Percentiles rank a stretch among this genome's conserved stretches.
phyloP scores from a whole-genome alignment of 139 green algal genomes.

The Chlamydomonas eustigma region DNA sequence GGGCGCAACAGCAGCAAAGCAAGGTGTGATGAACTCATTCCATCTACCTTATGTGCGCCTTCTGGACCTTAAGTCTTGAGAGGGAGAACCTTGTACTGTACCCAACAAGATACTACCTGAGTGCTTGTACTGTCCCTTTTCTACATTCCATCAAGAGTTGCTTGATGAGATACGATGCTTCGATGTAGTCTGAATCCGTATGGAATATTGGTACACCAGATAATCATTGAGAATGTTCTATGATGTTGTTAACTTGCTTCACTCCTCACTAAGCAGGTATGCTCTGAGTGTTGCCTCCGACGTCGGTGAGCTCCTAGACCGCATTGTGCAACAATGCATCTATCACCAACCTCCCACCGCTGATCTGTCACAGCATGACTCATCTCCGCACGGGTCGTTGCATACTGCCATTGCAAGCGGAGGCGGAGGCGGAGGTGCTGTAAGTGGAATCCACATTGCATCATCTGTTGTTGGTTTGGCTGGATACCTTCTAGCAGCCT shows the following conservation, averaged over 20 bases:
- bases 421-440: too few relatives aligned
- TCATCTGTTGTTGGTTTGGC: background rate
- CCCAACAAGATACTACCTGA: background rate
- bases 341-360: background rate
- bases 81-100: too few relatives aligned
- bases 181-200: background rate
- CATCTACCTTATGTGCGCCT: too few relatives aligned
- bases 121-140: background rate
- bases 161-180: background rate
- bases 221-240: too few relatives aligned
- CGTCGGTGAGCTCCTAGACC: conserved; percentile 38
- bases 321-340: conserved; percentile 33
- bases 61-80: too few relatives aligned
- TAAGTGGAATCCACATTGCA: background rate
- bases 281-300: conserved; percentile 27
- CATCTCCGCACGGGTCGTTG: background rate
- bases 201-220: background rate
- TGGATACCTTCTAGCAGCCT: too few relatives aligned
- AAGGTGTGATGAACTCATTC: too few relatives aligned
- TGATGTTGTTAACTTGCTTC: too few relatives aligned
- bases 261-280: conserved; percentile 15
- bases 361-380: too few relatives aligned
- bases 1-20: conserved; percentile 38
- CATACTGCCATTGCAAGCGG: too few relatives aligned
- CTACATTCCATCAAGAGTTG: background rate